Base-by-base conservation (phyloP, 1,139 yeast species). In the Magnusiomyces ingens region DNA sequence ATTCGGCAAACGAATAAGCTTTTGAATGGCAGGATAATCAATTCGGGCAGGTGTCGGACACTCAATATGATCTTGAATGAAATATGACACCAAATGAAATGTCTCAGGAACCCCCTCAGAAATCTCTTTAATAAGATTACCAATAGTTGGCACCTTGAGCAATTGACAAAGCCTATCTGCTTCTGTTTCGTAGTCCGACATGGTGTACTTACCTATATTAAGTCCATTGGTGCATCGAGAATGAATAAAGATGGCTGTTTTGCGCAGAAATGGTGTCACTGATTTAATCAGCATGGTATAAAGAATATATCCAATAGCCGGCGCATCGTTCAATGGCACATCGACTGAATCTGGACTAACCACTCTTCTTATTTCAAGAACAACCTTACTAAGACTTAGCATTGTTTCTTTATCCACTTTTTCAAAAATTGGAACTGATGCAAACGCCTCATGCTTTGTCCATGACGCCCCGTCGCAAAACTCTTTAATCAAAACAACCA, bases 1-100 rank as follows among this genome's bases (percentile, higher is more conserved):
- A n/a, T 73, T 70, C 0, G 95, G 95, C 32, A 88, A 71, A 48
- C 77, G 75, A 26, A 82, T 71, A 49, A 87, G 70, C 47, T 75
- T 73, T 11, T 82, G 71, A 3, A 83, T 73, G 1, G 94, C 93
- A 0, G 95, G 90, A 59, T 80, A 85, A 52, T 84, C 84, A 57
- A 85, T 60, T 15, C 15, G n/a, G 12, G 50, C 36, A 2, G 12
- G 19, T 13, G 49, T 38, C 3, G 18, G n/a, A 26, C 32, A 5
- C 8, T 26, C 32, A 26, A 26, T 8, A 26, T 26, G 32, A 26
- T 26, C 32, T 26, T 8, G 32, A 46, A 38, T 22, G 2, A 22
- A 38, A 2, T 19, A 4, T 13, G 18, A n/a, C 13, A 18, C 18
- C 10, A 13, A 8, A 19, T 22, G 18, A 22, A 18, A 35, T 4